These are phyloP conservation scores for Pseudogymnoascus pannorum DNA, from an alignment of 2,329 filamentous ascomycete genomes.

Conservation along the genomic window DNA sequence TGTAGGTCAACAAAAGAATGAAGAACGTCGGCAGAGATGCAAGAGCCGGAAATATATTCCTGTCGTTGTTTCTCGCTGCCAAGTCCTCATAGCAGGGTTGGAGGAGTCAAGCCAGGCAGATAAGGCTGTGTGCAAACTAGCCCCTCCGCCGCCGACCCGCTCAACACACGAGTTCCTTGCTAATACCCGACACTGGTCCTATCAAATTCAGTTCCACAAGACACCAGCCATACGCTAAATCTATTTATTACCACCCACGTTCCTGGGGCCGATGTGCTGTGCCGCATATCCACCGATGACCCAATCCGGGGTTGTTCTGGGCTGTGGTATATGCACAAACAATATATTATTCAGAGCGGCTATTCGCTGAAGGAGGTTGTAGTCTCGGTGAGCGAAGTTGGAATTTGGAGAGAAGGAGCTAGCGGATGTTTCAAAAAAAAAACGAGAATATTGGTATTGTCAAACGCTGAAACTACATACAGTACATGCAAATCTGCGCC, in stretches of 20 bases:
- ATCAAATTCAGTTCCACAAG: neutral
- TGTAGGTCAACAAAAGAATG: neutral
- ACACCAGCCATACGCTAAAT: neutral
- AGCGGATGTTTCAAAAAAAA: neutral
- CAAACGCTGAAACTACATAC: neutral
- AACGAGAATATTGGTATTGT: neutral
- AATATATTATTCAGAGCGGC: neutral
- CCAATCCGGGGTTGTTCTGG: neutral
- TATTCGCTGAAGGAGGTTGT: neutral
- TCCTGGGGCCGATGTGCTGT: slow-evolving; percentile 6
- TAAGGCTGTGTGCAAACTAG: slow-evolving; percentile 7
- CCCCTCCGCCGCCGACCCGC: neutral
- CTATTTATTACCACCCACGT: slow-evolving; percentile 8
- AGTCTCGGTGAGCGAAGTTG: neutral
- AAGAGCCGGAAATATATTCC: neutral
- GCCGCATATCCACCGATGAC: neutral
- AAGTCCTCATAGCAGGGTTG: neutral
- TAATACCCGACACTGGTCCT: neutral
- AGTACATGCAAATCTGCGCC: neutral
- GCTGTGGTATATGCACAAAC: neutral
- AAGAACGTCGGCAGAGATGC: neutral
- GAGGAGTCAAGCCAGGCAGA: neutral
- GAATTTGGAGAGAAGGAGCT: neutral
- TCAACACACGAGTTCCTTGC: neutral
- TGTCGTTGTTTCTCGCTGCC: neutral